phyloP scores from a whole-genome alignment of 768 basidiomycete genomes.

The Paxillus rubicundulus region DNA sequence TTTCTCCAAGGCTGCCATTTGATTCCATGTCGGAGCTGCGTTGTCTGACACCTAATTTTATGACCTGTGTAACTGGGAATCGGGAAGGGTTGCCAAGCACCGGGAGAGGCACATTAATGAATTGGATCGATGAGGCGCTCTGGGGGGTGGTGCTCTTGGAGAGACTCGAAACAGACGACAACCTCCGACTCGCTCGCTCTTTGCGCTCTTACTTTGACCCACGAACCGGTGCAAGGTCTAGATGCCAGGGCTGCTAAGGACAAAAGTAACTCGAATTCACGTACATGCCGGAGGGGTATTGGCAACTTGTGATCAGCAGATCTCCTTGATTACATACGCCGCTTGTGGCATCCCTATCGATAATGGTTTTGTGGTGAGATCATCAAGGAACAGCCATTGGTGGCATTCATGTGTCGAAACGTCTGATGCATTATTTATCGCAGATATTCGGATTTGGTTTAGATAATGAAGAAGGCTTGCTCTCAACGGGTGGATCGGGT shows the following conservation, averaged over 20 bases:
- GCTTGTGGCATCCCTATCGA: constrained; percentile 7
- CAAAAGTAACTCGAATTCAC: neutral
- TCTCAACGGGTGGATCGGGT: neutral
- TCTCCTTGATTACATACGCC: neutral
- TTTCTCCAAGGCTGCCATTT: neutral
- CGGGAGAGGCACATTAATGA: neutral
- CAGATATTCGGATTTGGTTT: neutral
- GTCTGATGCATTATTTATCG: neutral
- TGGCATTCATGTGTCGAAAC: neutral
- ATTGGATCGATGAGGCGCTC: neutral
- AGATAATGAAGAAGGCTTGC: neutral
- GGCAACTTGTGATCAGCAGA: neutral
- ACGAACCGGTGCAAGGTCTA: neutral
- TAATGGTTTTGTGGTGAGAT: constrained; percentile 1
- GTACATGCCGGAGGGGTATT: neutral
- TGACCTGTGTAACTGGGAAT: neutral
- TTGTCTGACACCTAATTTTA: neutral
- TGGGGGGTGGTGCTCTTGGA: neutral
- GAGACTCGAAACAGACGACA: too few species aligned
- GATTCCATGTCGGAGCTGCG: constrained; percentile 1
- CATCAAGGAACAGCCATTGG: neutral
- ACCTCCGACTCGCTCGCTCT: neutral
- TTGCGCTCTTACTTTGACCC: neutral
- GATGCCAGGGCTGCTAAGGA: neutral
- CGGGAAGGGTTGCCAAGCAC: too few species aligned